A percentile compares a stretch with the other conserved stretches of the same genome.
These are phyloP conservation scores for Coniella vitis DNA, from an alignment of 2,329 filamentous ascomycete species.

Conservation along the genomic window DNA sequence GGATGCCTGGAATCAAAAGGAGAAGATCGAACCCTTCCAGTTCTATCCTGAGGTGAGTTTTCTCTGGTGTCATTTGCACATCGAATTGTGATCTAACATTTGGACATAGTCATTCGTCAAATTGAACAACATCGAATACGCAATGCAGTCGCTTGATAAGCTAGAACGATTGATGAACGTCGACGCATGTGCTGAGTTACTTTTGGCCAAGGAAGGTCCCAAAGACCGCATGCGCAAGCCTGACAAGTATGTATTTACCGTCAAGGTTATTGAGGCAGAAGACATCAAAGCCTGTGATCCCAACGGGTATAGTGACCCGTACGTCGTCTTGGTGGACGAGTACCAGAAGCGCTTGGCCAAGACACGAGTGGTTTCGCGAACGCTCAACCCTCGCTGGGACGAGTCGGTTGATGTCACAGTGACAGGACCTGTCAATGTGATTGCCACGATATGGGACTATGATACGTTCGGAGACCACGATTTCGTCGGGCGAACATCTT, in stretches of 20 bases:
- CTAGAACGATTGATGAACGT: slow-evolving; percentile 86
- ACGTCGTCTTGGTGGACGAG: slow-evolving; percentile 93
- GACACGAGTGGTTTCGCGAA: slow-evolving; percentile 84
- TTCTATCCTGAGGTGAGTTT: slow-evolving; percentile 78
- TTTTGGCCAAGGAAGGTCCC: slow-evolving; percentile 65
- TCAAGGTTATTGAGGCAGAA: slow-evolving; percentile 97
- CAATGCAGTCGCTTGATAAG: slow-evolving; percentile 84
- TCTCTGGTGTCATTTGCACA: slow-evolving; percentile 4
- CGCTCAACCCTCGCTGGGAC: slow-evolving; percentile 92
- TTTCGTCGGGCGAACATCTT: slow-evolving; percentile 90
- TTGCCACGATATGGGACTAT: slow-evolving; percentile 97
- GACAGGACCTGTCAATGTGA: slow-evolving; percentile 82
- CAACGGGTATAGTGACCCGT: slow-evolving; percentile 89
- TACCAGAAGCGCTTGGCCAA: slow-evolving; percentile 96
- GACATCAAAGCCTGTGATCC: slow-evolving; percentile 98
- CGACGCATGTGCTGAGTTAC: slow-evolving; percentile 77
- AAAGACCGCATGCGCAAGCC: slow-evolving; percentile 57
- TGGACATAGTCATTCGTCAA: slow-evolving; percentile 81
- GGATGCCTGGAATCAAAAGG: slow-evolving; percentile 85
- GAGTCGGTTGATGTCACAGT: slow-evolving; percentile 96
- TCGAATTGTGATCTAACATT: slow-evolving; percentile 23
- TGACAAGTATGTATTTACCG: slow-evolving; percentile 93
- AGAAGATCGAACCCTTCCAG: slow-evolving; percentile 93
- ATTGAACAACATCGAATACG: slow-evolving; percentile 95
- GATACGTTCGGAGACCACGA: slow-evolving; percentile 96